Base-by-base conservation (phyloP, 805 yeast species). In the Saturnispora kantuleensis region DNA sequence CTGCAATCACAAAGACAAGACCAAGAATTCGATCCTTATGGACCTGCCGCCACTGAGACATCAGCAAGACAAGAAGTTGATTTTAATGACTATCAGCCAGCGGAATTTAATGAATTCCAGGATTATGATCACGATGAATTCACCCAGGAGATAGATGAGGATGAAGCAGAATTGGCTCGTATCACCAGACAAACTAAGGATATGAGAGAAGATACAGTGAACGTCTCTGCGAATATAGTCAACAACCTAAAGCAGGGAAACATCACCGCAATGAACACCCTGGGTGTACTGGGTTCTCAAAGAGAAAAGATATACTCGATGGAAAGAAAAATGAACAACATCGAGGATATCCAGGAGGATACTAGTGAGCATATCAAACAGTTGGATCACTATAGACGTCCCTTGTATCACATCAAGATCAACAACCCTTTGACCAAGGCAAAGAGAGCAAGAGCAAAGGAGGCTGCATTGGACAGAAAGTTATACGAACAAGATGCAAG, bases 251-350 rank as follows among this genome's bases (percentile, higher is more conserved):
- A 76, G 47, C 81, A 81, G 46, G 88, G 89, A 1, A 87, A 81
- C 56, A 75, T 74, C 48, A 70, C 81, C 5, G 90, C 87, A 32
- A 69, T 80, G 50, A 89, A 90, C 59, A 83, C 97, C 0, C 64
- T 90, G 50, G 97, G 96, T 28, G 77, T 86, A 77, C 71, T 93
- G 40, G 98, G 98, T 21, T 76, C 89, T n/a, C 97, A 93, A 63
- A 79, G 93, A 46, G 96, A 88, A 59, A 71, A 86, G 40, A 68
- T 93, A 50, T 84, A 82, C 60, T 78, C 77, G 56, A 79, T 89
- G 16, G 96, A 93, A 59, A 76, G 77, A 51, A 81, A 81, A 52
- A 44, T 44, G 42, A 47, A 45, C 36, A 47, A 50, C 38, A 67
- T 90, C 52, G 76, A 84, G 44, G 66, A 84, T 44, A 86, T 94